Base-by-base conservation (phyloP, 768 basidiomycete species). In the Pulveroboletus ravenelii region DNA sequence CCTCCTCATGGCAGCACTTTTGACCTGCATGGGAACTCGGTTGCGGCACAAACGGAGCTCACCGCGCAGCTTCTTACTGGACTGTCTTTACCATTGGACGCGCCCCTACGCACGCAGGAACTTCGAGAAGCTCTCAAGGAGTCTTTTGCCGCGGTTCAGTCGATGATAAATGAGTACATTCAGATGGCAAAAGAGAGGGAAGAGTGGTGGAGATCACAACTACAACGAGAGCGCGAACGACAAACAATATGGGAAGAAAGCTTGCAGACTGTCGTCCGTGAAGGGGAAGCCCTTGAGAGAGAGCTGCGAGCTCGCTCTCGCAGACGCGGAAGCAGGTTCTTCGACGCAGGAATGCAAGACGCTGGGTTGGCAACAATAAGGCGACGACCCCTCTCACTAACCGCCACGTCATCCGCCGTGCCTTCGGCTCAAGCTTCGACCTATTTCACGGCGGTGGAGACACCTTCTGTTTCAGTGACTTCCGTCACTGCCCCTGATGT, bases 201-300 rank as follows among this genome's bases (percentile, higher is more conserved):
- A 55, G 77, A 79, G 43, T 96, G 86, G 79, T 93, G 82, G 74
- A 76, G 75, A 49, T 69, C 74, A 29, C 78, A 82, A 57, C 71
- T 93, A 10, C 77, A 77, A 55, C 77, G 79, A 23, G 88, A 92
- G 62, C 73, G 76, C 42, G 73, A 77, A 57, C 74, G 83, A 23
- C 82, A 84, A 61, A 71, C 63, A 10, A 73, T 93, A 25, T 97
- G 94, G 94, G 93, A 95, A 69, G 86, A 92, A 70, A 94, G 89
- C 65, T 67, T 97, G 61, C 82, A 85, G 48, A 80, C 82, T 2
- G 92, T 94, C 8, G 93, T 93, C 1, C 76, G 78, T 49, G 90
- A 95, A 65, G 92, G 93, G 14, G 90, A 91, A 61, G 77, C 74
- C 10, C 76, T 94, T 18, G 94, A 98, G 72, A 71, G 72, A 50